A percentile compares a stretch with the other conserved stretches of the same genome.
phyloP scores from a whole-genome alignment of 257 asterid genomes.

The Rehmannia glutinosa region DNA sequence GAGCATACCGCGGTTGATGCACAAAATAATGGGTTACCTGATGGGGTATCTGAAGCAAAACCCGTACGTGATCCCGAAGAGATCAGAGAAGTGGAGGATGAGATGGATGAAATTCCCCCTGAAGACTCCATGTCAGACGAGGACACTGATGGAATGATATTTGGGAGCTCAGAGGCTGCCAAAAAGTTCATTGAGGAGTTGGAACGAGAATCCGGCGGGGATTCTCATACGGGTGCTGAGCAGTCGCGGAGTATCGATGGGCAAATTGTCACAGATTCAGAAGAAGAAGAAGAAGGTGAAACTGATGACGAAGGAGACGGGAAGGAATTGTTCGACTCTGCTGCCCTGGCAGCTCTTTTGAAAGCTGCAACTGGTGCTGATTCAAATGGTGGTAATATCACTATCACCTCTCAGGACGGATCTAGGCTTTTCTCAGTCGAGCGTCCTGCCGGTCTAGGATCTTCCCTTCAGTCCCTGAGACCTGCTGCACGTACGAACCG shows the following conservation, averaged over 20 bases:
- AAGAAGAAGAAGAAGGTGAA: conserved; percentile 63
- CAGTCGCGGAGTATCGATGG: conserved; percentile 68
- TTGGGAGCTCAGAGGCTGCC: conserved; percentile 88
- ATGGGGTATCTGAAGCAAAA: conserved; percentile 16
- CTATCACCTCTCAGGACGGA: conserved; percentile 85
- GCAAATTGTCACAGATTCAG: conserved; percentile 89
- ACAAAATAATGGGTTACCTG: conserved; percentile 16
- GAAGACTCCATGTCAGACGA: conserved; percentile 59
- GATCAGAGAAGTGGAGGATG: conserved; percentile 40
- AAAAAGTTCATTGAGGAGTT: conserved; percentile 80
- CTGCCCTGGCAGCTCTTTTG: conserved; percentile 91
- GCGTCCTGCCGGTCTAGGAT: conserved; percentile 93
- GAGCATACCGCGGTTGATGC: conserved; percentile 17
- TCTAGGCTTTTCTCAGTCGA: conserved; percentile 91
- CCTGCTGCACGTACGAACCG: conserved; percentile 57
- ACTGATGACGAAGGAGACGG: conserved; percentile 92
- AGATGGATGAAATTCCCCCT: conserved; percentile 38
- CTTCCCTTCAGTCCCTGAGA: conserved; percentile 77
- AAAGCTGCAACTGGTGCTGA: conserved; percentile 93
- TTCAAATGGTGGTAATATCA: conserved; percentile 62
- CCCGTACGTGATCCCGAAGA: conserved; percentile 19
- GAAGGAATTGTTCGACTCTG: conserved; percentile 75
- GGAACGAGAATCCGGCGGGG: conserved; percentile 68
- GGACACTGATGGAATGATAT: conserved; percentile 69
- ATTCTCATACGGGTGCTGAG: conserved; percentile 40